Evolutionary conservation across 331 rosid species (phyloP), one percentile per base, ranked within the genome.

Genomic region (Spiraea crenata): DNA sequence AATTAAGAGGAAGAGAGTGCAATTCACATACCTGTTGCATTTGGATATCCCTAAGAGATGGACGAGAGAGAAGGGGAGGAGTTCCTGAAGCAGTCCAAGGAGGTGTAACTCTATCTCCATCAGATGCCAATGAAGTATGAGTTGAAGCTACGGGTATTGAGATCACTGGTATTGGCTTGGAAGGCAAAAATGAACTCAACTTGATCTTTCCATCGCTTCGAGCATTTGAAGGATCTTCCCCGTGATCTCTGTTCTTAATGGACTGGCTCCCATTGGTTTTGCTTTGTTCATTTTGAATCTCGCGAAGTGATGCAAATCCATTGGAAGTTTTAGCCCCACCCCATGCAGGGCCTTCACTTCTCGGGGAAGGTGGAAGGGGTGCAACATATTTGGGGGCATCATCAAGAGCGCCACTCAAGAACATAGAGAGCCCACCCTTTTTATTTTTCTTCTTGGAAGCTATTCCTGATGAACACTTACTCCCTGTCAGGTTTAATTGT

Each of bases 401-500:
- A 65, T 90, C 98, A 35, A 93, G 89, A 60, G 97, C 97, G 45
- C 99, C 99, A 69, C 96, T 93, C 85, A 93, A 84, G 82, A 93
- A 93, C 99, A 91, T 87, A 10, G 99, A 91, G 61, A 93, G 95
- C 66, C 99, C 99, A 41, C 97, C 97, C 74, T 89, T 93, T 83
- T 83, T 91, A 65, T 79, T 85, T 82, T 91, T 93, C 83, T 91
- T 93, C 90, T 87, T 93, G 64, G 90, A 82, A 65, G 65, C 71
- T 66, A 74, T 77, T 35, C 79, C 78, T 14, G 80, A 74, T n/a
- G 72, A 81, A 55, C 68, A 76, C 69, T 74, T 85, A 38, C 54
- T 78, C 73, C 83, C 82, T 5, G 42, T 60, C 76, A 74, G 59
- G 67, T 82, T 88, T 34, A 77, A n/a, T 65, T 66, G 67, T 55